Base-by-base conservation (phyloP, 345 rosid species). In the Cochlearia excelsa region DNA sequence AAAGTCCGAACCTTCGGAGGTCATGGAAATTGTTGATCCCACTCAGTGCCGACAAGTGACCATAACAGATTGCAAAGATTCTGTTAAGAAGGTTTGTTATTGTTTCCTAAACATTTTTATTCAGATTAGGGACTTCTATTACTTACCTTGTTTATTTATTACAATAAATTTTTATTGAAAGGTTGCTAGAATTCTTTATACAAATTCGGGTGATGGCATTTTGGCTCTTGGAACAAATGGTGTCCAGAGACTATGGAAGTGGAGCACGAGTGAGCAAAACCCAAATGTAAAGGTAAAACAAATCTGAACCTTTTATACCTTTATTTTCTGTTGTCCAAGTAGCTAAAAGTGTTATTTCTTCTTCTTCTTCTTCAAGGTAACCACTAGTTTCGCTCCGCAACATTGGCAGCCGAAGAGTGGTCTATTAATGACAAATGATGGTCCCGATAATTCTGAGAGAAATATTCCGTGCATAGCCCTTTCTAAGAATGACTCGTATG, bases 361-460 rank as follows among this genome's bases (percentile, higher is more conserved):
- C 26, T 50, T 1, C 6, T 16, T 41, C 33, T 8, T 7, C 49
- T 41, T 58, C 44, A 54, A 90, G 95, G 97, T 95, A 45, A 81
- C 83, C 11, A 84, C 90, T 45, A 62, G 63, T 62, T 51, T 69
- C 48, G 56, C 63, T n/a, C 97, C 93, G 1, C 85, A 81, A 61
- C 75, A 80, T 55, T 86, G 93, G 95, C 90, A 86, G 72, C 90
- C 97, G 43, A 76, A 81, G 26, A 84, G 84, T 57, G 95, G 97
- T 41, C 80, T 76, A 52, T 74, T 61, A 16, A 90, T 84, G 97
- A 67, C 88, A 35, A 90, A 87, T 68, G 97, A 90, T 69, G 70
- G 73, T 46, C 78, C 71, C 44, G 92, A 78, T 37, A 89, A 82
- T 45, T 48, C 65, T 68, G 84, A 80, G 41, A 75, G 71, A 51